These are phyloP conservation scores for Trichosanthes truncata DNA, from an alignment of 306 rosid species.

Conservation along the genomic window DNA sequence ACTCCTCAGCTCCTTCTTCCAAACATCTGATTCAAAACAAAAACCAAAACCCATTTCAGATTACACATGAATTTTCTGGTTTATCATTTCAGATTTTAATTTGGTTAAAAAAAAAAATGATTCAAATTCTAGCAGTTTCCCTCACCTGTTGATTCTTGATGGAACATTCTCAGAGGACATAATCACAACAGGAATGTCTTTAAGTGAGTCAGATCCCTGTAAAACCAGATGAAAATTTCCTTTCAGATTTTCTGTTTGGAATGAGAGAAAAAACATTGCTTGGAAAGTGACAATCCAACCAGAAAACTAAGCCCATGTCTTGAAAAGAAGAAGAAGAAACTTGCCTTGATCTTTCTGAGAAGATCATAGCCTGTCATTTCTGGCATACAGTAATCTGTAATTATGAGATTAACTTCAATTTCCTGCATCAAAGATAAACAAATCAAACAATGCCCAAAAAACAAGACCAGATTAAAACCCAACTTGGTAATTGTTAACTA, in stretches of 20 bases:
- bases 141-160: constrained; percentile 69
- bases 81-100: background rate
- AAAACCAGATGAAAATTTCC: constrained; percentile 4
- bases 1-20: constrained; percentile 87
- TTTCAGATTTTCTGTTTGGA: constrained; percentile 1
- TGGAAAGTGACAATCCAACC: background rate
- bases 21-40: constrained; percentile 44
- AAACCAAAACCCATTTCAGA: constrained; percentile 14
- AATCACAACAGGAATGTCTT: constrained; percentile 83
- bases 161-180: constrained; percentile 92
- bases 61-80: constrained; percentile 2
- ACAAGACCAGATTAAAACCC: background rate
- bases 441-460: constrained; percentile 8
- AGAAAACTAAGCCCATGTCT: background rate
- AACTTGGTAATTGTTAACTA: background rate
- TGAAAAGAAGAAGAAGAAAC: background rate
- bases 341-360: constrained; percentile 67
- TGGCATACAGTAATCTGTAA: constrained; percentile 92
- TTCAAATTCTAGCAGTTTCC: background rate
- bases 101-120: background rate
- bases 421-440: constrained; percentile 23
- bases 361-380: constrained; percentile 92
- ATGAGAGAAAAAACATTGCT: background rate
- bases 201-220: constrained; percentile 71
- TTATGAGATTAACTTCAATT: constrained; percentile 61